A percentile compares a stretch with the other conserved stretches of the same genome.
Evolutionary conservation across 2,329 filamentous ascomycete species (phyloP).

Genomic region (Pleurostoma richardsiae): DNA sequence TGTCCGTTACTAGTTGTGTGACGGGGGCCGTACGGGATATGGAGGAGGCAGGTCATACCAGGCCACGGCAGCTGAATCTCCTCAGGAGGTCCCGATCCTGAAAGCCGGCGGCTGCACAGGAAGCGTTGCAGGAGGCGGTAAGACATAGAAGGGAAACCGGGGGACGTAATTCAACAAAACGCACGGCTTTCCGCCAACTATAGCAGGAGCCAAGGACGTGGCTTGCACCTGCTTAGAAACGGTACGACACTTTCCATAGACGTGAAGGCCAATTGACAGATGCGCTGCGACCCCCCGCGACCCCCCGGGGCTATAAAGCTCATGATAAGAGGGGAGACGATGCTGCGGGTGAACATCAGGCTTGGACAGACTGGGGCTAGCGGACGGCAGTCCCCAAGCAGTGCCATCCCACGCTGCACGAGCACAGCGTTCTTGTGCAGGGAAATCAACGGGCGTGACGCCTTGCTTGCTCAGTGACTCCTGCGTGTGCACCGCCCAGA

Average conservation of each 20-base stretch:
- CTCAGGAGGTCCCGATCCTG: too few species aligned
- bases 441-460: too few species aligned
- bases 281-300: neutral
- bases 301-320: neutral
- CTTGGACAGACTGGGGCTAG: neutral
- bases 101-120: neutral
- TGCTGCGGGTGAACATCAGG: neutral
- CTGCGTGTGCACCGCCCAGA: too few species aligned
- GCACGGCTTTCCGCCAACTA: neutral
- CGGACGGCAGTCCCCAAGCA: neutral
- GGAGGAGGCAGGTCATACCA: too few species aligned
- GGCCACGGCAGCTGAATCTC: too few species aligned
- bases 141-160: neutral
- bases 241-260: neutral
- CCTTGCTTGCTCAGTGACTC: too few species aligned
- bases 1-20: too few species aligned
- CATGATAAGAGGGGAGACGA: neutral
- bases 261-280: neutral
- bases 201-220: neutral
- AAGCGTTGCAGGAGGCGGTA: neutral
- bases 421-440: neutral
- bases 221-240: neutral
- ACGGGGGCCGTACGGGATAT: too few species aligned
- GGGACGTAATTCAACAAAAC: neutral
- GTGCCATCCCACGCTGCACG: neutral